These are phyloP conservation scores for Camellia sinensis DNA, from an alignment of 148 eudicot species.

Conservation along the genomic window DNA sequence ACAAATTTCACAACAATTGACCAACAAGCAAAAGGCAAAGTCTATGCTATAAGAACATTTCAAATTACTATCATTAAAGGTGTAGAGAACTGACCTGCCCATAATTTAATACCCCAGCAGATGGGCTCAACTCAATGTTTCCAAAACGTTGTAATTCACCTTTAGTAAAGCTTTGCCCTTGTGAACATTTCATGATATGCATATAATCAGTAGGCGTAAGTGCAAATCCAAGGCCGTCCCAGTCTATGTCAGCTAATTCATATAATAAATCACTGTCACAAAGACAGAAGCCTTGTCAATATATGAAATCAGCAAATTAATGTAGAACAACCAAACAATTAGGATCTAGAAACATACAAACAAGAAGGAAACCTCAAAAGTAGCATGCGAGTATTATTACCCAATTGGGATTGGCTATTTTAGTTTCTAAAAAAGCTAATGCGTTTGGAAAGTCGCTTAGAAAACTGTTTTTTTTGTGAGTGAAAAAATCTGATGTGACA, in stretches of 20 bases:
- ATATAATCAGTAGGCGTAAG: constrained; percentile 79
- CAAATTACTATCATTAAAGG: constrained; percentile 4
- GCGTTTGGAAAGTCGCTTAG: too few species aligned
- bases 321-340: background rate
- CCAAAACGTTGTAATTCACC: constrained; percentile 83
- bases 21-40: background rate
- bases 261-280: constrained; percentile 33
- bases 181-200: constrained; percentile 76
- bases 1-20: background rate
- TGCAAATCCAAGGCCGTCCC: constrained; percentile 95
- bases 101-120: constrained; percentile 89
- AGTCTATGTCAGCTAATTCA: constrained; percentile 69
- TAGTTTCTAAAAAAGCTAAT: too few species aligned
- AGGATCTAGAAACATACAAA: background rate
- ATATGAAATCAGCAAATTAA: background rate
- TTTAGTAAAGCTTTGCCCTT: constrained; percentile 57
- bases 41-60: constrained; percentile 1
- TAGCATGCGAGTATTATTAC: background rate
- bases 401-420: background rate
- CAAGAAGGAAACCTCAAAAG: background rate
- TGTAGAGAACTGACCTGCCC: constrained; percentile 65
- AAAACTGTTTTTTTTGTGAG: too few species aligned
- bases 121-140: constrained; percentile 91
- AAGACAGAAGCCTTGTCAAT: constrained; percentile 10
- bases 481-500: too few species aligned